These are phyloP conservation scores for Starmerella riodocensis DNA, from an alignment of 805 yeast species.

Conservation along the genomic window DNA sequence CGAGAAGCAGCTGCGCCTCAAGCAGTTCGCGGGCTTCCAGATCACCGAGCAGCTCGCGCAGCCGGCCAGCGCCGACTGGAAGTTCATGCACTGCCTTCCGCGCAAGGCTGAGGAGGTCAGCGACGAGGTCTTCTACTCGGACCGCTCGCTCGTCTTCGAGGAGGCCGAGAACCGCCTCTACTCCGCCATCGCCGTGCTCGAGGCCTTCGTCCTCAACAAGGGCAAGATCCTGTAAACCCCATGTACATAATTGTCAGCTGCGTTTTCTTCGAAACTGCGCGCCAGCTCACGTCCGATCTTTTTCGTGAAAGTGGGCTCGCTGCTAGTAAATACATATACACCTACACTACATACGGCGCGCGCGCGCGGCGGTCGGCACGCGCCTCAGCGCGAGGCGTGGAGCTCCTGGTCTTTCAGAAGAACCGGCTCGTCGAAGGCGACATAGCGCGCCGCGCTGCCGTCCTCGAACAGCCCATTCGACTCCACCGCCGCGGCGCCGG, in stretches of 20 bases:
- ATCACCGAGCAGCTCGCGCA: slow-evolving; percentile 52
- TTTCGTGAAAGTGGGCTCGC: no score
- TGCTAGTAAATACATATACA: no score
- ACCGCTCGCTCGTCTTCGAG: slow-evolving; percentile 72
- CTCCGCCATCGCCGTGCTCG: slow-evolving; percentile 90
- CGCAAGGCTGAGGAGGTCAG: slow-evolving; percentile 89
- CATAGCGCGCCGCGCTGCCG: background rate
- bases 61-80: slow-evolving; percentile 53
- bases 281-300: no score
- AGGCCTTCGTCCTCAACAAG: slow-evolving; percentile 75
- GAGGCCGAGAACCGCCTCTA: slow-evolving; percentile 95
- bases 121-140: slow-evolving; percentile 82
- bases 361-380: no score
- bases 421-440: slow-evolving; percentile 1
- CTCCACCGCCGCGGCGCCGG: slow-evolving; percentile 3
- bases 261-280: no score
- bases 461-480: slow-evolving; percentile 10
- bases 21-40: slow-evolving; percentile 79
- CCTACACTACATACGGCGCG: no score
- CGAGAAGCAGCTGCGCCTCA: slow-evolving; percentile 55
- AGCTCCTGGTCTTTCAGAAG: slow-evolving; percentile 2
- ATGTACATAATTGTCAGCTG: background rate
- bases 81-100: slow-evolving; percentile 96
- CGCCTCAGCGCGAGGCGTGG: background rate
- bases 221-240: slow-evolving; percentile 31